A percentile compares a stretch with the other conserved stretches of the same genome.
Conservation (phyloP, 148 eudicot species). For the Polygonum aviculare region DNA sequence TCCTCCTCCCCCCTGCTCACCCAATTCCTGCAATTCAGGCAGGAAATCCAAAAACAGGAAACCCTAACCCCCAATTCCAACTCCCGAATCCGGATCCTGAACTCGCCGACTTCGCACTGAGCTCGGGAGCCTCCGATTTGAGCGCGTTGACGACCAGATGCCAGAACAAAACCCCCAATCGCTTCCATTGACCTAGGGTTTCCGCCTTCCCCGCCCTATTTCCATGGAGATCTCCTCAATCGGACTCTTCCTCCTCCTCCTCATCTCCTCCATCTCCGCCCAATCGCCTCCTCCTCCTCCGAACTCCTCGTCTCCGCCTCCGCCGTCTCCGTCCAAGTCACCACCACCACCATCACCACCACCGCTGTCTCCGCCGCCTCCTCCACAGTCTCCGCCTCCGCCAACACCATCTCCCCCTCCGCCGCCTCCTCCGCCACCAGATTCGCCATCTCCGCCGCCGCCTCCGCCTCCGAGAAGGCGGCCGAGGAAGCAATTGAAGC, state of each 20-base stretch:
- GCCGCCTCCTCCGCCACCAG: neutral
- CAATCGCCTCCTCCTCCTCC: neutral
- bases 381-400: neutral
- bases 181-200: conserved; percentile 1
- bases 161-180: neutral
- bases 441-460: neutral
- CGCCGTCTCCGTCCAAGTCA: neutral
- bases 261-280: neutral
- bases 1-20: neutral
- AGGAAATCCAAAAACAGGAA: neutral
- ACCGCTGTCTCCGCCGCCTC: neutral
- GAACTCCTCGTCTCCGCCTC: neutral
- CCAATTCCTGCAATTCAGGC: neutral
- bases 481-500: conserved; percentile 1
- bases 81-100: neutral
- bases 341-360: neutral
- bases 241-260: conserved; percentile 16
- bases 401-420: neutral
- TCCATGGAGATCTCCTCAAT: conserved; percentile 18
- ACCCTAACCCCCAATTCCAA: neutral
- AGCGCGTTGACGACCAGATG: conserved; percentile 16
- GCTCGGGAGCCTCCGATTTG: neutral
- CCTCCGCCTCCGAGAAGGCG: neutral
- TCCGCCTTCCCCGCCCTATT: neutral
- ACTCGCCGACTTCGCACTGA: neutral